Conservation (phyloP, 176 grass and related monocot species). For the Musa itinerans region DNA sequence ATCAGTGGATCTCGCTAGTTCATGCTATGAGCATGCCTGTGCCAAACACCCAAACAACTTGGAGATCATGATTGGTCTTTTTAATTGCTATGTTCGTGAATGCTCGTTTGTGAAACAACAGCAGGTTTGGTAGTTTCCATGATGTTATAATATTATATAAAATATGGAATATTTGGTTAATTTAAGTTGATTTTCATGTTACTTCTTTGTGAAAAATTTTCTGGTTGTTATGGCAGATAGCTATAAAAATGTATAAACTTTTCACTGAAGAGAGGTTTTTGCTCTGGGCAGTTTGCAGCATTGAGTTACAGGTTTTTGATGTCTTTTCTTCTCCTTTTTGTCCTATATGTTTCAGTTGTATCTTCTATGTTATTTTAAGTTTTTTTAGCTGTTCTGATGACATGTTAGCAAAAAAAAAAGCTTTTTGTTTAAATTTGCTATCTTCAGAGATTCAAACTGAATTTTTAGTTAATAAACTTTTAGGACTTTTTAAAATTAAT, state of each 20-base stretch:
- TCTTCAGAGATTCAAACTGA: not conserved
- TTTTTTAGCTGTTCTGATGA: not conserved
- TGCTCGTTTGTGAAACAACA: conserved; percentile 97
- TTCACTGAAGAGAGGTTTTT: conserved; percentile 94
- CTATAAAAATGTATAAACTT: conserved; percentile 98
- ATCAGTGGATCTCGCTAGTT: conserved; percentile 94
- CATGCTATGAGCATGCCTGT: conserved; percentile 94
- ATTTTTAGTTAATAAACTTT: not conserved
- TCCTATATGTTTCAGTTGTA: not conserved
- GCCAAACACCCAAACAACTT: conserved; percentile 76
- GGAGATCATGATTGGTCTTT: conserved; percentile 98
- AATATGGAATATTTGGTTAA: not conserved
- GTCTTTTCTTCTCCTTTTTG: conserved; percentile 6
- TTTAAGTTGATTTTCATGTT: not conserved
- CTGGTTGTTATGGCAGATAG: conserved; percentile 59
- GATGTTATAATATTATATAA: not conserved
- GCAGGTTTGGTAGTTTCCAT: conserved; percentile 40
- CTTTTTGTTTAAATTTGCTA: not conserved
- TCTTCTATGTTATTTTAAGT: not conserved
- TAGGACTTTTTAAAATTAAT: no score
- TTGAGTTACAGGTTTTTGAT: conserved; percentile 72
- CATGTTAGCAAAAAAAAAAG: no score
- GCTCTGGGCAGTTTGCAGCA: conserved; percentile 96
- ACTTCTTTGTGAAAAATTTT: not conserved
- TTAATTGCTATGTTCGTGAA: conserved; percentile 93